These are phyloP conservation scores for Pharnaceum exiguum DNA, from an alignment of 148 eudicot species.

Conservation along the genomic window DNA sequence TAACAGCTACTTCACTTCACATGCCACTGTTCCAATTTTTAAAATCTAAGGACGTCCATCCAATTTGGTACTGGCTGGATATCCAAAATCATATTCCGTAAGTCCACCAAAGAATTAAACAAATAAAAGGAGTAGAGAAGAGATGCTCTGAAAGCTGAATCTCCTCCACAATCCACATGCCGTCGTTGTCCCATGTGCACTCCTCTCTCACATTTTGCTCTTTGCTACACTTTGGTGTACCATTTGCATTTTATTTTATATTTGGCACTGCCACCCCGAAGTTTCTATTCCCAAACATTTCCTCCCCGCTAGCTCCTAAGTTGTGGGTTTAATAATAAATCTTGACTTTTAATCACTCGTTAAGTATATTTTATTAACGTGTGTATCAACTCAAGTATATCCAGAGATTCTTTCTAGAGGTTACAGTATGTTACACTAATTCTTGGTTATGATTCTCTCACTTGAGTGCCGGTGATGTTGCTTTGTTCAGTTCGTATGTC, in stretches of 20 bases:
- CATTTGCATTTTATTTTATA: neutral
- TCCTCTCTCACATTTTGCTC: neutral
- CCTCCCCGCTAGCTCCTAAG: neutral
- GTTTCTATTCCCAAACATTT: constrained; percentile 19
- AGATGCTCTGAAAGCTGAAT: constrained; percentile 21
- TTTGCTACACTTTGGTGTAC: neutral
- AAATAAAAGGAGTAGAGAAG: neutral
- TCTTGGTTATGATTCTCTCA: constrained; percentile 1
- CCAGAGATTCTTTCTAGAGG: constrained; percentile 3
- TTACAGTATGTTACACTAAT: neutral
- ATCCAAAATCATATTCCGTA: neutral
- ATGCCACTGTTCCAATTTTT: neutral
- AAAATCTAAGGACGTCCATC: neutral
- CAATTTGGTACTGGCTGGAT: constrained; percentile 16
- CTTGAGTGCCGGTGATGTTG: neutral
- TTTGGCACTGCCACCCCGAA: constrained; percentile 6
- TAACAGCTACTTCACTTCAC: constrained; percentile 1
- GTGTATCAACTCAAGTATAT: constrained; percentile 11
- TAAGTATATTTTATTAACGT: neutral
- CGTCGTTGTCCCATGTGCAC: constrained; percentile 20
- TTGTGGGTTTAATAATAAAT: neutral
- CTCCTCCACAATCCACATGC: constrained; percentile 14
- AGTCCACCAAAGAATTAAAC: neutral
- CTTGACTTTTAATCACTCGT: neutral
- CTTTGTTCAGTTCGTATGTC: too few species aligned